These are phyloP conservation scores for Populus alba DNA, from an alignment of 345 rosid genomes.

Conservation along the genomic window DNA sequence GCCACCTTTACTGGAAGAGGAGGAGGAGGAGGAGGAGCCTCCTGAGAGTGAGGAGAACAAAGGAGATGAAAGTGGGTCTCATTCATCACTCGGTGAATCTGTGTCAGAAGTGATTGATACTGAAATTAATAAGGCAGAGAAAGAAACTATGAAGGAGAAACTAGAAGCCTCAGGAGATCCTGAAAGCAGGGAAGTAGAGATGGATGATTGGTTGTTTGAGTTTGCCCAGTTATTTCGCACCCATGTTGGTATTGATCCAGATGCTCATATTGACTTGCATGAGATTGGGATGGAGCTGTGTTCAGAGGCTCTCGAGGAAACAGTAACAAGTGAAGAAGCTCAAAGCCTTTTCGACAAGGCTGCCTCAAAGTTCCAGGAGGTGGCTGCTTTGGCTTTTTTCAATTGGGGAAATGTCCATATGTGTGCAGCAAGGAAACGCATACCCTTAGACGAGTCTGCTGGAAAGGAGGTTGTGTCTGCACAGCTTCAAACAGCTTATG, in stretches of 20 bases:
- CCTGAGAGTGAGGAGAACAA: slow-evolving; percentile 50
- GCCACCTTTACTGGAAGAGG: slow-evolving; percentile 67
- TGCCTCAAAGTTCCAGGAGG: slow-evolving; percentile 93
- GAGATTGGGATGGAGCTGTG: slow-evolving; percentile 99
- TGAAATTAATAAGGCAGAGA: slow-evolving; percentile 50
- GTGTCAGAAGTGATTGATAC: slow-evolving; percentile 44
- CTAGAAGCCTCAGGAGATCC: slow-evolving; percentile 55
- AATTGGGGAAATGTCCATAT: slow-evolving; percentile 99
- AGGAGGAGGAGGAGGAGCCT: slow-evolving; percentile 51
- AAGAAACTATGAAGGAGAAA: slow-evolving; percentile 55
- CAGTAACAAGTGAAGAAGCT: slow-evolving; percentile 89
- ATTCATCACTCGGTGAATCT: slow-evolving; percentile 50
- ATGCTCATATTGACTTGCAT: slow-evolving; percentile 90
- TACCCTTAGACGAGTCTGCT: slow-evolving; percentile 86
- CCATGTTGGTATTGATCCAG: slow-evolving; percentile 89
- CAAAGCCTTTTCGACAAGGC: slow-evolving; percentile 87
- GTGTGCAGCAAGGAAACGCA: slow-evolving; percentile 97
- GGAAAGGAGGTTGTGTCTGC: slow-evolving; percentile 58
- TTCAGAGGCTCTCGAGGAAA: slow-evolving; percentile 93
- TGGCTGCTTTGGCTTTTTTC: slow-evolving; percentile 91
- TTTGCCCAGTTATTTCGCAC: slow-evolving; percentile 93
- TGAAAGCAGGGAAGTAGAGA: slow-evolving; percentile 79
- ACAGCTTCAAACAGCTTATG: slow-evolving; percentile 83
- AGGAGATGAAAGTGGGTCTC: slow-evolving; percentile 53
- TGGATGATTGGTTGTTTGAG: slow-evolving; percentile 97